Percentiles rank a stretch among this genome's conserved stretches.
Evolutionary conservation across 2,329 filamentous ascomycete species (phyloP).

Genomic region (Fusarium sarcochroum): DNA sequence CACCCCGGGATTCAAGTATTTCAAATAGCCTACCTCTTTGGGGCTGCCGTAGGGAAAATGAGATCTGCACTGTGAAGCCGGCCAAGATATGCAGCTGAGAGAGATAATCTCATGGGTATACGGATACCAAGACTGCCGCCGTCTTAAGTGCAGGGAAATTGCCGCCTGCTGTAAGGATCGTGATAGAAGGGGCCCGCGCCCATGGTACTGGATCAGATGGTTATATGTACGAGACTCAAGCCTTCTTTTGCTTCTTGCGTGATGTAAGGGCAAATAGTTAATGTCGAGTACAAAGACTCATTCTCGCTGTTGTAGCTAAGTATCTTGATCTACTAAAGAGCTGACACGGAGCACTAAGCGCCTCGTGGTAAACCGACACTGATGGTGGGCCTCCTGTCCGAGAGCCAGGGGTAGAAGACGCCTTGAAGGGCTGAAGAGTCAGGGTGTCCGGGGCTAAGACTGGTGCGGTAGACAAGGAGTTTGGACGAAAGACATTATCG

Average conservation of each 20-base stretch:
- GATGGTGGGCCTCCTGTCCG: conserved; percentile 14
- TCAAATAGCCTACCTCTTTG: conserved; percentile 11
- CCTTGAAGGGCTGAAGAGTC: neutral
- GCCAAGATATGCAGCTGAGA: conserved; percentile 6
- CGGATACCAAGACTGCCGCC: neutral
- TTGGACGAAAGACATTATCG: neutral
- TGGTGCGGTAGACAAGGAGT: neutral
- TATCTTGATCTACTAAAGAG: neutral
- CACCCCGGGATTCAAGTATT: neutral
- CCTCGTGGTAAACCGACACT: neutral
- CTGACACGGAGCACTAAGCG: neutral
- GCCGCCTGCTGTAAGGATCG: neutral
- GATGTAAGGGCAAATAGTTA: neutral
- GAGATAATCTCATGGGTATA: neutral
- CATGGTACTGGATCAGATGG: neutral
- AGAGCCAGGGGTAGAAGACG: conserved; percentile 1
- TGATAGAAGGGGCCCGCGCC: neutral
- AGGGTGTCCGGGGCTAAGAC: neutral
- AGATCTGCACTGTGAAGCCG: conserved; percentile 6
- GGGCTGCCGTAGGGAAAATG: neutral
- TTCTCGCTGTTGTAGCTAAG: neutral
- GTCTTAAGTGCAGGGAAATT: neutral
- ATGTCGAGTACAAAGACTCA: neutral
- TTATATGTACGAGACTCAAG: neutral
- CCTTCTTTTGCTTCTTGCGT: neutral